phyloP scores from a whole-genome alignment of 2,329 filamentous ascomycete species.

The Pseudogymnoascus sp. region DNA sequence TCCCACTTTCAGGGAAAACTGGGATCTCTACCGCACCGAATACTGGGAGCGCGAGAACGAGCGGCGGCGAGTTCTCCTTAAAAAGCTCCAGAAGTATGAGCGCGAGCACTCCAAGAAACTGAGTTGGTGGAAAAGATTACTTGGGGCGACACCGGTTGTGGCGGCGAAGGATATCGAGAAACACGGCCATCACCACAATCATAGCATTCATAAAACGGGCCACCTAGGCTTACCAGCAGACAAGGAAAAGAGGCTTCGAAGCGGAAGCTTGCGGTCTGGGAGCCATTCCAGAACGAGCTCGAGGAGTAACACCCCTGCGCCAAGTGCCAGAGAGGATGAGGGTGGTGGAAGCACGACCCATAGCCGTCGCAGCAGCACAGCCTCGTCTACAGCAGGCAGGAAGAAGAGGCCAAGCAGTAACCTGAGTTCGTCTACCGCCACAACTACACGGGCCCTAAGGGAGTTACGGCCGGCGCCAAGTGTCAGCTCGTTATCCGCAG shows the following conservation, averaged over 20 bases:
- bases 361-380: not conserved
- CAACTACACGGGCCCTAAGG: not conserved
- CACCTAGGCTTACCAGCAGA: slow-evolving; percentile 14
- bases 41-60: slow-evolving; percentile 98
- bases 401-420: slow-evolving; percentile 7
- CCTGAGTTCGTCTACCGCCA: not conserved
- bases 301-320: slow-evolving; percentile 20
- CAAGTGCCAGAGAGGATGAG: slow-evolving; percentile 18
- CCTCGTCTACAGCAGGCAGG: not conserved
- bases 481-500: not conserved
- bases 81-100: slow-evolving; percentile 61
- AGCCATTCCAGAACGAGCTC: slow-evolving; percentile 26
- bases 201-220: not conserved
- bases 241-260: slow-evolving; percentile 24
- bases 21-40: slow-evolving; percentile 87
- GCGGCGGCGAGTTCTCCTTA: slow-evolving; percentile 63
- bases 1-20: slow-evolving; percentile 88
- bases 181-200: slow-evolving; percentile 19
- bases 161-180: slow-evolving; percentile 25
- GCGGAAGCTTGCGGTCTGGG: slow-evolving; percentile 23
- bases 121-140: slow-evolving; percentile 67
- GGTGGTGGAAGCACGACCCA: not conserved
- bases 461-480: not conserved
- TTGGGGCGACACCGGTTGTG: slow-evolving; percentile 36
- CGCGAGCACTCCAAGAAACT: slow-evolving; percentile 58